Evolutionary conservation across 2,329 filamentous ascomycete species (phyloP).

Genomic region (Cladosporium colombiae): DNA sequence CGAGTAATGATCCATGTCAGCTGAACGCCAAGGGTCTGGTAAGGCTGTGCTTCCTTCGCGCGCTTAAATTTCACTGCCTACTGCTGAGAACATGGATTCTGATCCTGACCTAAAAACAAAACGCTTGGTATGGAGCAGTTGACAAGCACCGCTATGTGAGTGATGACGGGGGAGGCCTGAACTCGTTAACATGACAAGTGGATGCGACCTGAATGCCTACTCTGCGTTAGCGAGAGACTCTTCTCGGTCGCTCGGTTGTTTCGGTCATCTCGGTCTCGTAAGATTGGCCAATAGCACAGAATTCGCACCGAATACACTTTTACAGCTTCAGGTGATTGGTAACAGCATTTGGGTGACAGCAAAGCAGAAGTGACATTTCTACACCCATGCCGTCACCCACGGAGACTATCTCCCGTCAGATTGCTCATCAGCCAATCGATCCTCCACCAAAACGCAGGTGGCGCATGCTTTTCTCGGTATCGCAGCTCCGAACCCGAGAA

Average conservation of each 20-base stretch:
- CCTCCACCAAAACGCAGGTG: background rate
- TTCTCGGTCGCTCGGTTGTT: background rate
- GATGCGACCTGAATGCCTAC: background rate
- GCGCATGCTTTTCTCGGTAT: background rate
- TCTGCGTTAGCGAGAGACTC: background rate
- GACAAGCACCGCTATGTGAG: background rate
- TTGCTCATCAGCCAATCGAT: background rate
- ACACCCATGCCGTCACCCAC: background rate
- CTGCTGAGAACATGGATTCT: constrained; percentile 3
- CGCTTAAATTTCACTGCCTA: background rate
- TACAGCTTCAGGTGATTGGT: background rate
- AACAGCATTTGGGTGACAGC: background rate
- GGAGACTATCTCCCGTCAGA: background rate
- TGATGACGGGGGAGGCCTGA: background rate
- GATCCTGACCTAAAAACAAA: constrained; percentile 1
- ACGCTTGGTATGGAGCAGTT: background rate
- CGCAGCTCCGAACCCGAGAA: background rate
- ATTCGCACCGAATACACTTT: background rate
- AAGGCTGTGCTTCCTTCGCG: constrained; percentile 5
- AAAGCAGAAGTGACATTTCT: background rate
- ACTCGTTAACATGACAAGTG: background rate
- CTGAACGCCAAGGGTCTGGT: background rate
- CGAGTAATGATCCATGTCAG: background rate
- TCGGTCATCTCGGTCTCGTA: background rate
- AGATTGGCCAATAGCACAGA: background rate